Base-by-base conservation (phyloP, 306 rosid genomes). In the Inga leiocalycina region DNA sequence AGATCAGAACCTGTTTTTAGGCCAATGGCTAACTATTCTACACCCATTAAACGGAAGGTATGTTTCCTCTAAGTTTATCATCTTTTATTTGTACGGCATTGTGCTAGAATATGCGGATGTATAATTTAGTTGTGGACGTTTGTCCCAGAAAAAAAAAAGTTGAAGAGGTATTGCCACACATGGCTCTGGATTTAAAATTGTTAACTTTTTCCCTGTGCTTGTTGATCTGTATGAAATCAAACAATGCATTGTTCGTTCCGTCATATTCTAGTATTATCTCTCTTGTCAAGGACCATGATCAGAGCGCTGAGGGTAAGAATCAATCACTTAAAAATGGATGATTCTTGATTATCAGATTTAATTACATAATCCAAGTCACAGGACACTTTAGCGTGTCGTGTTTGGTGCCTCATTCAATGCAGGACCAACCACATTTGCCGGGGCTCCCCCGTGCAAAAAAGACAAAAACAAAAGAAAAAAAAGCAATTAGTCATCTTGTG, bases 1-100 rank as follows among this genome's bases (percentile, higher is more conserved):
- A 91, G 93, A 64, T 65, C 88, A 56, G 93, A 88, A 67, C 85
- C 93, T 46, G 87, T 87, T 85, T 88, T 85, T 77, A 91, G 88
- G 83, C 93, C 93, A 24, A 84, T 56, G 44, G 87, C 85, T 7
- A 89, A 71, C 51, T 22, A 86, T 57, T 78, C 90, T 44, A 86
- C 74, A 67, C 90, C 93, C 32, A 71, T 80, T 54, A 91, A 90
- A 72, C 82, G 87, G 49, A 88, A 91, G 95, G 95, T 89, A 85
- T 80, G 62, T 27, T 75, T 65, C 20, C 35, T 49, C 45, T 45
- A 41, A 64, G 41, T 76, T 46, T 14, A 64, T 34, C 4, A 49
- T 79, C 46, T 77, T 27, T 27, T 46, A 66, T 9, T 65, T 17
- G 62, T 46, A 12, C 54, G 7, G 57, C 41, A 39, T 59, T 32